Conservation (phyloP, 768 basidiomycete genomes). For the Boletus sensibilis region DNA sequence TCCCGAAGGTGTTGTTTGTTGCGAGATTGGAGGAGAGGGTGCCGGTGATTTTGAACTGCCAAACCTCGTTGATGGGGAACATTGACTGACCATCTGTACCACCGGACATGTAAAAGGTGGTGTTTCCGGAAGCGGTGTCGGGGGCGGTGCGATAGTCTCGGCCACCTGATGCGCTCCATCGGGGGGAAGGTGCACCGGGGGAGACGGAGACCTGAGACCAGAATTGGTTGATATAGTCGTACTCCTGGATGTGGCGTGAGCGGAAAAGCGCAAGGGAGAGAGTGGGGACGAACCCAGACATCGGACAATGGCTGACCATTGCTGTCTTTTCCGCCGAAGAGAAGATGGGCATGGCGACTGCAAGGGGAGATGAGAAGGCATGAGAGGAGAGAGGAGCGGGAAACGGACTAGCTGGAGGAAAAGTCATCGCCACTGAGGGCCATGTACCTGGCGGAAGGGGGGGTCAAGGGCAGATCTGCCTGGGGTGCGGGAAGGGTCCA, state of each 20-base stretch:
- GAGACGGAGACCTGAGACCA: constrained; percentile 63
- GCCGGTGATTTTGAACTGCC: constrained; percentile 69
- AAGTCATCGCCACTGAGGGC: constrained; percentile 66
- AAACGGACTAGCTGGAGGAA: constrained; percentile 78
- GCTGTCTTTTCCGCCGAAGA: constrained; percentile 68
- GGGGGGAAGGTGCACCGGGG: constrained; percentile 53
- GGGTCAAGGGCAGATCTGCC: constrained; percentile 39
- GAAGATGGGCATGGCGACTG: constrained; percentile 72
- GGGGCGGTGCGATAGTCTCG: constrained; percentile 53
- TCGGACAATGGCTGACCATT: constrained; percentile 58
- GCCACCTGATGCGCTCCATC: constrained; percentile 75
- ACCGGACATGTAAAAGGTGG: constrained; percentile 73
- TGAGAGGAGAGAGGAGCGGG: constrained; percentile 9
- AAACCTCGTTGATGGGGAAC: constrained; percentile 61
- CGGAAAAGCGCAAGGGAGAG: background rate
- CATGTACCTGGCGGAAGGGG: constrained; percentile 63
- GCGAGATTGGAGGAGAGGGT: constrained; percentile 69
- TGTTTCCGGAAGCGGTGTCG: constrained; percentile 46
- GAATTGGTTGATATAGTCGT: constrained; percentile 71
- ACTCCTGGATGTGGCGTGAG: constrained; percentile 53
- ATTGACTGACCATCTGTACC: constrained; percentile 51
- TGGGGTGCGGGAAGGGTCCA: constrained; percentile 64
- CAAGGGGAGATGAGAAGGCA: constrained; percentile 14
- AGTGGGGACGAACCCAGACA: constrained; percentile 59
- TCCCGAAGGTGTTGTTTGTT: constrained; percentile 43